These are phyloP conservation scores for Pycnococcus provasolii DNA, from an alignment of 139 green algal species.

Conservation along the genomic window DNA sequence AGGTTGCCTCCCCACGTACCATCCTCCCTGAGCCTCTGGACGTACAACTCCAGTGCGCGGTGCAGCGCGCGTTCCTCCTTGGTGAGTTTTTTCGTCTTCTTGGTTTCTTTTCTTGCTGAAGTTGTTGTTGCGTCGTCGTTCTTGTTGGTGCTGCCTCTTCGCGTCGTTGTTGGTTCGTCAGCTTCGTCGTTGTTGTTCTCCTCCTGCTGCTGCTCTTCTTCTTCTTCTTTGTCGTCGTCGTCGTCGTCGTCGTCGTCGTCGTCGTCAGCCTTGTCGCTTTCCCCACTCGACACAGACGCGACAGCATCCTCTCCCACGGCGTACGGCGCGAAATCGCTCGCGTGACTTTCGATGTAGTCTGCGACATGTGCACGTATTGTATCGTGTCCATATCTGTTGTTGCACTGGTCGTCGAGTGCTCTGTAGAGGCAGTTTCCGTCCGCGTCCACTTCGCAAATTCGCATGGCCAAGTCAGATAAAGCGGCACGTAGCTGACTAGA, in stretches of 20 bases:
- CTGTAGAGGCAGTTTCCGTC: conserved; percentile 42
- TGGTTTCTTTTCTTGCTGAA: no score
- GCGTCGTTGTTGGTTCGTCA: no score
- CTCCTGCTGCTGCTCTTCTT: no score
- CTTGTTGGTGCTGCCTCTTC: no score
- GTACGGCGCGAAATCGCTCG: conserved; percentile 7
- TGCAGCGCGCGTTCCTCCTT: no score
- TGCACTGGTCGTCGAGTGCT: conserved; percentile 27
- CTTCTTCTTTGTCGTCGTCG: background rate
- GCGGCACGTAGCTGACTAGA: no score
- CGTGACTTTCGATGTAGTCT: background rate
- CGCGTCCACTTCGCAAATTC: conserved; percentile 28
- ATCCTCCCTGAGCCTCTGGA: conserved; percentile 4
- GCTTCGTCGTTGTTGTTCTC: no score
- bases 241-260: conserved; percentile 9
- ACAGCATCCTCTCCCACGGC: background rate
- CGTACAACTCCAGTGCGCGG: background rate
- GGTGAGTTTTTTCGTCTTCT: no score
- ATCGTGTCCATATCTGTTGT: background rate
- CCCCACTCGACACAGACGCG: no score
- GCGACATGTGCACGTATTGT: conserved; percentile 1
- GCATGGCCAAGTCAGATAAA: conserved; percentile 18
- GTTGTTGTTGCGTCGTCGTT: no score
- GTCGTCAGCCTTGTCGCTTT: no score
- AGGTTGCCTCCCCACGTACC: conserved; percentile 13